Conservation (phyloP, 208 protist species). For the Leishmania martiniquensis region DNA sequence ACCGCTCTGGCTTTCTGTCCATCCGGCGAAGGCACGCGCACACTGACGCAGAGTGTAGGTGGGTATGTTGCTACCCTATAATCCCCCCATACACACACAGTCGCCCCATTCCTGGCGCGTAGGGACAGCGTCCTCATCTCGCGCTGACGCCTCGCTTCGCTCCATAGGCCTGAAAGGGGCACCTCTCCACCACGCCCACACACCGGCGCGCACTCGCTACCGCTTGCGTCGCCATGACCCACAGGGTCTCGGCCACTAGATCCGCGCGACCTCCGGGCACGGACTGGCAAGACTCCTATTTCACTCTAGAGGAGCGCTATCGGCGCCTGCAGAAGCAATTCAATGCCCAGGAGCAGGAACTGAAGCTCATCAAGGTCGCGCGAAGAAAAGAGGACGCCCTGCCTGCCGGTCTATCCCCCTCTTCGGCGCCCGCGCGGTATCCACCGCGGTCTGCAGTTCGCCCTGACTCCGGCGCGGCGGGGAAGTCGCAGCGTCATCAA, state of each 20-base stretch:
- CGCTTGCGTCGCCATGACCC: slow-evolving; percentile 10
- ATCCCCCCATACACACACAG: background rate
- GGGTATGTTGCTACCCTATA: background rate
- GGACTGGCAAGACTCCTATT: slow-evolving; percentile 89
- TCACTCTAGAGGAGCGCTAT: slow-evolving; percentile 77
- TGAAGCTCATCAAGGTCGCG: slow-evolving; percentile 75
- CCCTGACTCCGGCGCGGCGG: background rate
- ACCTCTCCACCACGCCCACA: background rate
- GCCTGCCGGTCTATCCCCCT: slow-evolving; percentile 23
- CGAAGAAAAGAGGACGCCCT: slow-evolving; percentile 42
- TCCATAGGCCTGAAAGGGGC: background rate
- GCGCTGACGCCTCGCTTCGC: background rate
- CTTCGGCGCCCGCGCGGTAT: slow-evolving; percentile 11
- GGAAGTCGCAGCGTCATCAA: background rate
- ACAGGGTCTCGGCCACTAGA: background rate
- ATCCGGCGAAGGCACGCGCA: background rate
- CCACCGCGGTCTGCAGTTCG: background rate
- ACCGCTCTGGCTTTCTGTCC: background rate
- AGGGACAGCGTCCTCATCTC: background rate
- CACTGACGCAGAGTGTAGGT: background rate
- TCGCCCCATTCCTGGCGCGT: background rate
- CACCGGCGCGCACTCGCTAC: background rate
- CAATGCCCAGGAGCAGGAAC: slow-evolving; percentile 76
- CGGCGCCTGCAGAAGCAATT: slow-evolving; percentile 72
- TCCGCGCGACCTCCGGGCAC: slow-evolving; percentile 45